Percentiles rank a stretch among this genome's conserved stretches.
These are phyloP conservation scores for Tylopilus cervinicoccineus DNA, from an alignment of 768 basidiomycete genomes.

Conservation along the genomic window DNA sequence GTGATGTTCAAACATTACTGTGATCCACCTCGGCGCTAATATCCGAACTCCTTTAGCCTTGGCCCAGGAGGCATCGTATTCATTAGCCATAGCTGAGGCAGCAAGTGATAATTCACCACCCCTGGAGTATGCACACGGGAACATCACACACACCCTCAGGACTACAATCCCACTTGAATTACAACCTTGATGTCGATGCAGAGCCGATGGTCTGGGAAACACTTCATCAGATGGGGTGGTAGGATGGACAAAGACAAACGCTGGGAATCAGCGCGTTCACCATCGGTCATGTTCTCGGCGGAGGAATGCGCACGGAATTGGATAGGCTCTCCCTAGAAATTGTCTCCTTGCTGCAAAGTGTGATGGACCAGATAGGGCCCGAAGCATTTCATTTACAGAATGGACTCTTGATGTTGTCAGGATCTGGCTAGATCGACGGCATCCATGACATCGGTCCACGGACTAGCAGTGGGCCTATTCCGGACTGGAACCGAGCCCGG, in stretches of 20 bases:
- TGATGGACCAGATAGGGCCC: slow-evolving; percentile 44
- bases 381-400: slow-evolving; percentile 37
- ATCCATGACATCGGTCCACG: slow-evolving; percentile 53
- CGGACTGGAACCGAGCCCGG: slow-evolving; percentile 50
- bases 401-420: slow-evolving; percentile 54
- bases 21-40: too few species aligned
- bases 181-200: slow-evolving; percentile 49
- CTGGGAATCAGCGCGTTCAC: slow-evolving; percentile 40
- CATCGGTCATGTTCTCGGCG: slow-evolving; percentile 52
- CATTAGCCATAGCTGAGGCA: slow-evolving; percentile 27
- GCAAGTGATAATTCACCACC: slow-evolving; percentile 48
- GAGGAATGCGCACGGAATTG: slow-evolving; percentile 37
- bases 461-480: slow-evolving; percentile 56
- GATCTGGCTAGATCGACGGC: slow-evolving; percentile 39
- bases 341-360: slow-evolving; percentile 59
- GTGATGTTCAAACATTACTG: slow-evolving; percentile 42
- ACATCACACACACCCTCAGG: slow-evolving; percentile 48
- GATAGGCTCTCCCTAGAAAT: slow-evolving; percentile 47
- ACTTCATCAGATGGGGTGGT: slow-evolving; percentile 36
- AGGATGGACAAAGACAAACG: slow-evolving; percentile 23
- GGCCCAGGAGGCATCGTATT: slow-evolving; percentile 57
- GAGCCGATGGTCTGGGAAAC: slow-evolving; percentile 57
- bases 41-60: too few species aligned
- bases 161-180: slow-evolving; percentile 51
- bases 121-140: slow-evolving; percentile 42